Base-by-base conservation (phyloP, 257 asterid species). In the Lycium barbarum region DNA sequence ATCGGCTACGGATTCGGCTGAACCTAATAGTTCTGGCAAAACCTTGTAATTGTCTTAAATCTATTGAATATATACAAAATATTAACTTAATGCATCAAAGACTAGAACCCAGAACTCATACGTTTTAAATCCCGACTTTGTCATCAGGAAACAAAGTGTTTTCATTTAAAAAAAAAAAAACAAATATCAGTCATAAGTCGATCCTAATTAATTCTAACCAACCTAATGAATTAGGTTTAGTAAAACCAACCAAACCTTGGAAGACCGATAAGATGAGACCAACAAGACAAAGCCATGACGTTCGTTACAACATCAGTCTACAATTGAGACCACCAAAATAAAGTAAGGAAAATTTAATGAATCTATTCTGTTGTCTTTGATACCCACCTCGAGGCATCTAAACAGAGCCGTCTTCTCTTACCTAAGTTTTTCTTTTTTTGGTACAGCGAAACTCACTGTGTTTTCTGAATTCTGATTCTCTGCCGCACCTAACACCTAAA, bases 351-450 rank as follows among this genome's bases (percentile, higher is more conserved):
- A 20, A 78, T 79, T 71, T 45, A 84, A 87, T 87, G 83, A 88
- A 26, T 3, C 45, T 20, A 49, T 70, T 70, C 33, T 18, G 1
- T n/a, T 38, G 83, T 80, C 6, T 40, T 40, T 79, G 71, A 84
- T 94, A 88, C 96, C 84, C 91, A 90, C 82, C 61, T 90, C 93
- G 88, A 93, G 92, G 92, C 84, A 90, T 84, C 83, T 90, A 86
- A 59, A 22, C 26, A 38, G 26, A 38, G 79, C 54, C 79, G 79
- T 40, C 79, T 70, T 38, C 33, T 15, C 55, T 49, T 49, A 9
- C 55, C 10, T 49, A 8, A 49, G 55, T 9, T 8, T 49, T 9
- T 9, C 9, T 5, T 4, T 55, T 67, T 14, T 51, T 26, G 22
- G 13, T 53, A 14, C 83, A 33, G 15, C 26, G 4, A 17, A 73